Percentiles rank a stretch among this genome's conserved stretches.
Evolutionary conservation across 2,329 filamentous ascomycete genomes (phyloP).

Genomic region (Neopestalotiopsis clavispora): DNA sequence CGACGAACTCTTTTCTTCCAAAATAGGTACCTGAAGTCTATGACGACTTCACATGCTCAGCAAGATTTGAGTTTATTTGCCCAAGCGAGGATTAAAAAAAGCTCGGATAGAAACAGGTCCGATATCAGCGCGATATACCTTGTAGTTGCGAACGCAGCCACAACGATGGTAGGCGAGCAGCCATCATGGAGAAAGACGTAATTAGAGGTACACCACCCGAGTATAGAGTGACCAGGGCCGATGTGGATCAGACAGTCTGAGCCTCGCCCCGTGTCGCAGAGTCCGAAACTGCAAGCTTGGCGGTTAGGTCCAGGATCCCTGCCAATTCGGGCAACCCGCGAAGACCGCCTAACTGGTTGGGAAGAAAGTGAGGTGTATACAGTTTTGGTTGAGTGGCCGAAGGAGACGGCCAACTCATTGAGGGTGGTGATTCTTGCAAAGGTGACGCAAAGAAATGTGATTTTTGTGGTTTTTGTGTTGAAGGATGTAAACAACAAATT

Average conservation of each 20-base stretch:
- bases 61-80: no score
- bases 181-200: neutral
- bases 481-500: conserved; percentile 11
- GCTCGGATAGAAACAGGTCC: no score
- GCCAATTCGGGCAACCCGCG: neutral
- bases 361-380: no score
- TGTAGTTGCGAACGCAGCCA: neutral
- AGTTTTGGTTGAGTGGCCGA: neutral
- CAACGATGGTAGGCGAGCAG: neutral
- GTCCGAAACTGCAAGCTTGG: conserved; percentile 9
- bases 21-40: no score
- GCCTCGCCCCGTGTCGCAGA: conserved; percentile 14
- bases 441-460: conserved; percentile 7
- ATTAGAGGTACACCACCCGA: neutral
- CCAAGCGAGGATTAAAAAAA: no score
- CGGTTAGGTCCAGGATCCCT: neutral
- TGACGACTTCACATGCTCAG: no score
- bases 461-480: conserved; percentile 22
- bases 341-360: neutral
- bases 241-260: conserved; percentile 7
- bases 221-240: neutral
- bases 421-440: neutral
- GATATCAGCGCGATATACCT: neutral
- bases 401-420: neutral
- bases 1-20: no score